Conservation (phyloP, 2,329 filamentous ascomycete genomes). For the Tolypocladium guangdongense region DNA sequence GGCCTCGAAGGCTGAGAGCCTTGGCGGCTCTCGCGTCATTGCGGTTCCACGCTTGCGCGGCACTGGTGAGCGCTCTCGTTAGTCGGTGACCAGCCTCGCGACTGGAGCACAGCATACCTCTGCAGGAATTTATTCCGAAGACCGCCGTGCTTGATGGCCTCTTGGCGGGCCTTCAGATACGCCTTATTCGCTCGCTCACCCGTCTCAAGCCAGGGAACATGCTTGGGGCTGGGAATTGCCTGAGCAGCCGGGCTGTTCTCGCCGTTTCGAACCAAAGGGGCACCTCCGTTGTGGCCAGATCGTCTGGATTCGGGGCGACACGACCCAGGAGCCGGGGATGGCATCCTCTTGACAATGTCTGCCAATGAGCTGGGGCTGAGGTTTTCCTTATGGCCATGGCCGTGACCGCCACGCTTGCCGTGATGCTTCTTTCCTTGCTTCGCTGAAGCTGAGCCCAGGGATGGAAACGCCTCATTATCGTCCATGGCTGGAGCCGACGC, state of each 20-base stretch:
- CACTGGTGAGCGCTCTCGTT: conserved; percentile 42
- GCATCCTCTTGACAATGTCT: conserved; percentile 91
- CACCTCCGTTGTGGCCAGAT: conserved; percentile 51
- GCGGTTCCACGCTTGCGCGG: conserved; percentile 95
- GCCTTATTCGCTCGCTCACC: conserved; percentile 83
- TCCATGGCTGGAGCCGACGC: conserved; percentile 69
- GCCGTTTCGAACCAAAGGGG: conserved; percentile 50
- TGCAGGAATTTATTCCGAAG: conserved; percentile 95
- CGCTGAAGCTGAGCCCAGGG: conserved; percentile 62
- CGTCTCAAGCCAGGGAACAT: conserved; percentile 94
- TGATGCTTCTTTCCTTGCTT: conserved; percentile 87
- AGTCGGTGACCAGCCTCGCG: neutral
- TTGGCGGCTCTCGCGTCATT: conserved; percentile 95
- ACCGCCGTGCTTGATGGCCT: conserved; percentile 95
- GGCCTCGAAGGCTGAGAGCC: conserved; percentile 83
- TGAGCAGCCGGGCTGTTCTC: conserved; percentile 75
- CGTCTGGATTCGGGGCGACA: conserved; percentile 51
- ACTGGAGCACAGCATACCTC: conserved; percentile 45
- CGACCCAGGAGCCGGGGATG: conserved; percentile 60
- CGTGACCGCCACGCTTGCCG: conserved; percentile 78
- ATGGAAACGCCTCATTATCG: conserved; percentile 91
- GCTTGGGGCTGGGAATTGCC: conserved; percentile 76
- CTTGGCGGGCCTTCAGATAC: conserved; percentile 87
- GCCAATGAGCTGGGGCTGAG: conserved; percentile 67
- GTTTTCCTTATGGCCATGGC: conserved; percentile 58